Evolutionary conservation across 2,329 filamentous ascomycete genomes (phyloP), one percentile per base, ranked within the genome.

Genomic region (Epichloe gansuensis): DNA sequence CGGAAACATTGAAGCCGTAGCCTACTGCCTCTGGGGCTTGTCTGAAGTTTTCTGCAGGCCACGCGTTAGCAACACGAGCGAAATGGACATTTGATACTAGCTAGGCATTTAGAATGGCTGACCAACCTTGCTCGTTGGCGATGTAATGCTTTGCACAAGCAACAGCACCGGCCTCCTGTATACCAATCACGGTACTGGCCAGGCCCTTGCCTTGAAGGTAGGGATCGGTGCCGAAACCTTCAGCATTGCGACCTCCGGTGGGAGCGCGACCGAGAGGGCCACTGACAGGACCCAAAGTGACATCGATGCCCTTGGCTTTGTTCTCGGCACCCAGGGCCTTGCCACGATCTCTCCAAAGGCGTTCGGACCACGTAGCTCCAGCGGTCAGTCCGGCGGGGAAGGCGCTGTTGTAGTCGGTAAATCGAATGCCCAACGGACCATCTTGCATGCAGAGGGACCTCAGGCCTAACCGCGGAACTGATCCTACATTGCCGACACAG

Each of bases 361-460:
- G 66, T 53, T 84, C 80, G 66, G 90, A 85, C 76, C 85, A 95
- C 0, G 89, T 87, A n/a, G 88, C 86, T 13, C 85, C 90, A 34
- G 87, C 78, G 5, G 87, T 89, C 59, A 89, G 75, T 47, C 86
- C 89, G 0, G 84, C 82, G 0, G 86, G 78, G 65, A 94, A 95
- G 1, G 84, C 89, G 38, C 87, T 91, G 62, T 81, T 82, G 67
- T 85, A 91, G 67, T 95, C 89, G 57, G 79, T 72, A 53, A 83
- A 77, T 50, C 89, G 85, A 52, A 95, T 73, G 55, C 89, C 90
- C 1, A 93, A 73, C 5, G 89, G 89, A 3, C 85, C 84, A 64
- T 95, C 90, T 61, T 95, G 89, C 73, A 93, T 71, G 66, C 90
- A 96, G n/a, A 95, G 71, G 27, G 81, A 75, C 58, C 77, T 81